Percentiles rank a stretch among this genome's conserved stretches.
Evolutionary conservation across 306 rosid genomes (phyloP).

Genomic region (Cicer yamashitae): DNA sequence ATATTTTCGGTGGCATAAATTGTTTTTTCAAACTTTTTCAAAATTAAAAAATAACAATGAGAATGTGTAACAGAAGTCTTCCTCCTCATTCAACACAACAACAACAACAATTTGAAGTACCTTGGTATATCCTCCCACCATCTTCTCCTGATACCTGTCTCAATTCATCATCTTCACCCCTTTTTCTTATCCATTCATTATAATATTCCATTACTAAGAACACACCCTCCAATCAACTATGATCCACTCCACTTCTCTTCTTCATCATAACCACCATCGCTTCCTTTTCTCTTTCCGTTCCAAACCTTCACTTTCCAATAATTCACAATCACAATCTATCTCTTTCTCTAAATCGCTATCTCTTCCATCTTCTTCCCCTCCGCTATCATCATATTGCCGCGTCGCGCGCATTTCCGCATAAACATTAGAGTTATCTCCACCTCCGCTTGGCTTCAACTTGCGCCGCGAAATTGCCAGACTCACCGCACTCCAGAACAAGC

Average conservation of each 20-base stretch:
- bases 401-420: conserved; percentile 69
- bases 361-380: conserved; percentile 25
- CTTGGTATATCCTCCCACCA: conserved; percentile 55
- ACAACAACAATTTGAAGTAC: too few species aligned
- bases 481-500: too few species aligned
- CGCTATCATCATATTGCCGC: conserved; percentile 40
- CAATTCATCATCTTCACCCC: background rate
- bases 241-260: conserved; percentile 61
- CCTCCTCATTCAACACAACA: too few species aligned
- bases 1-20: too few species aligned
- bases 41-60: too few species aligned
- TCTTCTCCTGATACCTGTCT: conserved; percentile 47
- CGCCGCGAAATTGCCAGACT: too few species aligned
- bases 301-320: conserved; percentile 41
- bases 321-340: conserved; percentile 40
- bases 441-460: conserved; percentile 64
- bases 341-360: conserved; percentile 49
- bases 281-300: conserved; percentile 52
- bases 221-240: conserved; percentile 36
- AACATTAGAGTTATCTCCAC: conserved; percentile 65
- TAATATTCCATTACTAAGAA: background rate
- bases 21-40: too few species aligned
- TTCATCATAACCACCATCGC: conserved; percentile 50
- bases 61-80: too few species aligned
- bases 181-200: background rate